phyloP scores from a whole-genome alignment of 371 early-diverging fungal species.

The Mucor plumbeus region DNA sequence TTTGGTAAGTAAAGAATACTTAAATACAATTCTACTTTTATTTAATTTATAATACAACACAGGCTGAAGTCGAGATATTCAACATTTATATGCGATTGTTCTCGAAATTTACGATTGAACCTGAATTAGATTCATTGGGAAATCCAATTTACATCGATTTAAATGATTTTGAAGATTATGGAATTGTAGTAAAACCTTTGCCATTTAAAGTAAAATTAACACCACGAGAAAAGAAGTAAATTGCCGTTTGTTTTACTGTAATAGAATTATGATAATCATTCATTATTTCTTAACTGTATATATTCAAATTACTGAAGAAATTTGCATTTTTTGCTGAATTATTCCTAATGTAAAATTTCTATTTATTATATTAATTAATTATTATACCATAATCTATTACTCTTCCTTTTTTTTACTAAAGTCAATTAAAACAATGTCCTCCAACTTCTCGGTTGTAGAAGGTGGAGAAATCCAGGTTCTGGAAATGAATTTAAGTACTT shows the following conservation, averaged over 20 bases:
- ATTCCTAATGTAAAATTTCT: too few species aligned
- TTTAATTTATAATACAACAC: neutral
- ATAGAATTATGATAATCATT: too few species aligned
- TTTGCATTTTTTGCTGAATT: too few species aligned
- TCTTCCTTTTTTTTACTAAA: neutral
- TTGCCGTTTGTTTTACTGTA: too few species aligned
- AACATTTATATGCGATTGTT: conserved; percentile 17
- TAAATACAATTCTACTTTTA: neutral
- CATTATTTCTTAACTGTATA: too few species aligned
- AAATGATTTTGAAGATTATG: conserved; percentile 6
- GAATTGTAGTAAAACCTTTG: conserved; percentile 3
- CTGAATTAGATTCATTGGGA: neutral
- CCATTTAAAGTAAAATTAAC: neutral
- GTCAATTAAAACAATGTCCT: neutral
- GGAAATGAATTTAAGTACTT: conserved; percentile 84
- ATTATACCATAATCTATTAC: neutral
- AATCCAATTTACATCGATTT: neutral
- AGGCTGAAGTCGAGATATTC: conserved; percentile 21
- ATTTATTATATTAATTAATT: neutral
- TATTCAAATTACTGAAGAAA: too few species aligned
- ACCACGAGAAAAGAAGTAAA: neutral
- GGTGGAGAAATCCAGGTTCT: conserved; percentile 67
- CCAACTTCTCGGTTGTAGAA: conserved; percentile 4
- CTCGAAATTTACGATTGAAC: conserved; percentile 12
- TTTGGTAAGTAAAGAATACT: neutral